Percentiles rank a stretch among this genome's conserved stretches.
Evolutionary conservation across 208 protist species (phyloP).

Genomic region (Crithidia brevicula): DNA sequence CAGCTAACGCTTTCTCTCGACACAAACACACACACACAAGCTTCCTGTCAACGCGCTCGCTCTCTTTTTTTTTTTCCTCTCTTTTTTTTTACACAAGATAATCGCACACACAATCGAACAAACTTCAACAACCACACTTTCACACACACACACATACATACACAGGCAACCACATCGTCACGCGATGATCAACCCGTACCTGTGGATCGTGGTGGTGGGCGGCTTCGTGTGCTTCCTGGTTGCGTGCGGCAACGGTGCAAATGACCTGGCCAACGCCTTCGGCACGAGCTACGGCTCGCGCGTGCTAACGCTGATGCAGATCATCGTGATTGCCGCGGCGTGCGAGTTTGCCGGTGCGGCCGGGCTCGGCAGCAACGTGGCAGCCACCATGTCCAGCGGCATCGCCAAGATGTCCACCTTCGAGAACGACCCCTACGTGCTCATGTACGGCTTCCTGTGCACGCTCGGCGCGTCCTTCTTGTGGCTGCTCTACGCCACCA

Average conservation of each 20-base stretch:
- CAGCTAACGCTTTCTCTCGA: not conserved
- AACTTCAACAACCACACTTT: not conserved
- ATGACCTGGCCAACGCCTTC: conserved; percentile 92
- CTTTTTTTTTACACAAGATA: not conserved
- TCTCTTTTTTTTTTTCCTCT: not conserved
- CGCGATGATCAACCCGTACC: conserved; percentile 56
- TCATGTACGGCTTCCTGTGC: conserved; percentile 83
- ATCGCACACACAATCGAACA: not conserved
- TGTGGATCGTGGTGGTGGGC: conserved; percentile 78
- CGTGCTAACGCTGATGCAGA: conserved; percentile 68
- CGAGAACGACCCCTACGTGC: conserved; percentile 58
- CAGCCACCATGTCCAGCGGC: conserved; percentile 62
- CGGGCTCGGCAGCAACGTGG: conserved; percentile 60
- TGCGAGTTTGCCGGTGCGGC: conserved; percentile 80
- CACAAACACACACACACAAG: too few species aligned
- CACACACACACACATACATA: not conserved
- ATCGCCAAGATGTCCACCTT: conserved; percentile 60
- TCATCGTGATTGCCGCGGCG: conserved; percentile 71
- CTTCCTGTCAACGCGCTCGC: too few species aligned
- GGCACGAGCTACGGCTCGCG: conserved; percentile 79
- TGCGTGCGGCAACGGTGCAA: conserved; percentile 78
- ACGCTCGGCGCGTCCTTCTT: conserved; percentile 43
- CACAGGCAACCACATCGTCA: too few species aligned
- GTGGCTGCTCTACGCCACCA: conserved; percentile 63
- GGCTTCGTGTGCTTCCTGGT: conserved; percentile 75